A percentile compares a stretch with the other conserved stretches of the same genome.
These are phyloP conservation scores for Schizochytrium sp. DNA, from an alignment of 108 stramenopile species.

Conservation along the genomic window DNA sequence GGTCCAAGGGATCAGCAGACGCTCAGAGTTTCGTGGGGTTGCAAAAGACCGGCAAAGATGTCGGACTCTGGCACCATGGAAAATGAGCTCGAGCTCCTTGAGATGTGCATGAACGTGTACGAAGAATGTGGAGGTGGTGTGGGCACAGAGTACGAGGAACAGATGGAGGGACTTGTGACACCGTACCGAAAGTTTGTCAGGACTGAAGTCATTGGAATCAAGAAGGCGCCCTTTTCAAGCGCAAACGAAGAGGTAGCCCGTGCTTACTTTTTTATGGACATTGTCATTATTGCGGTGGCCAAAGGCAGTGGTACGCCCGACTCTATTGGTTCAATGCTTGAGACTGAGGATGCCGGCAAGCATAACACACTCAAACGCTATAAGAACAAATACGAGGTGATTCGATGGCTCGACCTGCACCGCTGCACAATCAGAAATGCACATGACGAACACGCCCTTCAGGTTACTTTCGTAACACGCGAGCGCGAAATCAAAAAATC, in stretches of 20 bases:
- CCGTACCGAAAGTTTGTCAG: constrained; percentile 35
- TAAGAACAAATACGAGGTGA: constrained; percentile 35
- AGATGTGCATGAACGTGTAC: constrained; percentile 49
- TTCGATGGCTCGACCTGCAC: constrained; percentile 44
- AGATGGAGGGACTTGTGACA: constrained; percentile 13
- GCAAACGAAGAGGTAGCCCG: neutral
- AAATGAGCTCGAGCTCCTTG: constrained; percentile 39
- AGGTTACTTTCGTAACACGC: constrained; percentile 54
- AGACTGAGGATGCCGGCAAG: constrained; percentile 59
- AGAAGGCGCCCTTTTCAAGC: constrained; percentile 46
- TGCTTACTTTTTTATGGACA: constrained; percentile 9
- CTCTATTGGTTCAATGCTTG: constrained; percentile 58
- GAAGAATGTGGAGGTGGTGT: neutral
- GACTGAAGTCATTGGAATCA: constrained; percentile 11
- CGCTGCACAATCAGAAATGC: neutral
- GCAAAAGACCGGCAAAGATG: too few relatives aligned
- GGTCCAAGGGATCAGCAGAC: too few relatives aligned
- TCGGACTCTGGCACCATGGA: neutral
- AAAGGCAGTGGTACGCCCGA: constrained; percentile 46
- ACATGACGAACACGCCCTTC: neutral
- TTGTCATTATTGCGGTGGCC: constrained; percentile 25
- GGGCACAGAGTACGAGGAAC: neutral
- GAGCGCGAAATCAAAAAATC: constrained; percentile 40
- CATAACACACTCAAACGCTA: constrained; percentile 50
- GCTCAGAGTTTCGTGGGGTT: too few relatives aligned